Evolutionary conservation across 2,329 filamentous ascomycete genomes (phyloP).

Genomic region (Fonsecaea nubica): DNA sequence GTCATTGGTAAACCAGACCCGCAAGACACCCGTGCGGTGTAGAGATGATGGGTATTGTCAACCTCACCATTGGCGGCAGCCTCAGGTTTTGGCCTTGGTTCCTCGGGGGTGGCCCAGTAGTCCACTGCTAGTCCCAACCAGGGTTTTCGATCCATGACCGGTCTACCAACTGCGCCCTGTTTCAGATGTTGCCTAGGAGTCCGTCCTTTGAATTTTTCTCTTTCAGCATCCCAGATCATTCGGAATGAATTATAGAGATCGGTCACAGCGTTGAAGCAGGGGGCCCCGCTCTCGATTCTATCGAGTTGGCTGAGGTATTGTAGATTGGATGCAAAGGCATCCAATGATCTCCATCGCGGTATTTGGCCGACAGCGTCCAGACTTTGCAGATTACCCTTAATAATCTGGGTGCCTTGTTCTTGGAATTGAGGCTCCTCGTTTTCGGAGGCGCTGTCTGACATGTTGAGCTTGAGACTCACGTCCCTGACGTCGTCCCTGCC

Average conservation of each 20-base stretch:
- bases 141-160: constrained; percentile 49
- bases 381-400: constrained; percentile 50
- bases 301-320: constrained; percentile 54
- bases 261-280: constrained; percentile 56
- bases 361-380: constrained; percentile 43
- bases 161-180: constrained; percentile 50
- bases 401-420: constrained; percentile 51
- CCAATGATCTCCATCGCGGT: constrained; percentile 42
- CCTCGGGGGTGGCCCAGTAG: constrained; percentile 47
- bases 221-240: constrained; percentile 53
- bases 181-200: constrained; percentile 51
- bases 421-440: constrained; percentile 49
- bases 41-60: constrained; percentile 41
- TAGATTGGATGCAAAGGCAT: constrained; percentile 52
- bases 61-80: constrained; percentile 36
- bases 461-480: constrained; percentile 52
- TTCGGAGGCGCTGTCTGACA: constrained; percentile 47
- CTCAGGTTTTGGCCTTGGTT: constrained; percentile 41
- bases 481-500: constrained; percentile 50
- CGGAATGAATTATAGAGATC: constrained; percentile 51
- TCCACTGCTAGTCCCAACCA: constrained; percentile 51
- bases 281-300: constrained; percentile 52
- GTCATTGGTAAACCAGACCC: constrained; percentile 54
- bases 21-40: constrained; percentile 52
- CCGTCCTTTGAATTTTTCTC: constrained; percentile 43